Evolutionary conservation across 164 flowering plant species (phyloP), one percentile per base, ranked within the genome.

Genomic region (Vitis labrusca): DNA sequence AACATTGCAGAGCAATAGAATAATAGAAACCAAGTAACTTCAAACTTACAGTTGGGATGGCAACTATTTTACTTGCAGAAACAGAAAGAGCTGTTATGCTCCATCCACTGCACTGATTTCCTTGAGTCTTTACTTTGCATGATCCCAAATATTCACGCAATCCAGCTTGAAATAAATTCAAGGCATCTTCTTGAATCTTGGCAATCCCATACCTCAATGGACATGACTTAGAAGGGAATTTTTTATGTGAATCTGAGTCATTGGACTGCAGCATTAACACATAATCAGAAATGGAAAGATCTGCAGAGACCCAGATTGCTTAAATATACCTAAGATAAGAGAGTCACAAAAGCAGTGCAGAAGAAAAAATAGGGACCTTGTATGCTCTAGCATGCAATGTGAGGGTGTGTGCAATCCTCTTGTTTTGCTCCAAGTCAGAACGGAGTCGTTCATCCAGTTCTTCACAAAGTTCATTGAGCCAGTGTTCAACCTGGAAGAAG

Each of bases 191-290:
- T 73, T 88, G 93, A 77, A 95, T 85, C 80, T 91, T 95, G 19
- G 84, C 60, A 72, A 85, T 67, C 59, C 98, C 99, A 76, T 95
- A 92, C 69, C 98, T 87, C 63, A 95, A 71, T 7, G 93, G 87
- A 72, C 98, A 95, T 4, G 99, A 95, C 76, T 86, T 95, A 49
- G 98, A 95, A 65, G 98, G 96, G 63, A 92, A 92, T 54, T 91
- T 95, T 70, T 79, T 95, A 14, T 73, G 81, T 62, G 92, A 84
- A 67, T 88, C 92, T 4, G 88, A 62, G 37, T 89, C 92, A 70
- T 65, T 75, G 72, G 80, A 69, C 97, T 89, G 79, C 64, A 53
- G 29, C 17, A 69, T 17, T 37, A 60, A 61, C 55, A 63, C 14
- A 68, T 56, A 59, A 61, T 66, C 61, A 78, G 65, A 10, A 72